Conservation (phyloP, 805 yeast genomes). For the Nakazawaea ambrosiae region DNA sequence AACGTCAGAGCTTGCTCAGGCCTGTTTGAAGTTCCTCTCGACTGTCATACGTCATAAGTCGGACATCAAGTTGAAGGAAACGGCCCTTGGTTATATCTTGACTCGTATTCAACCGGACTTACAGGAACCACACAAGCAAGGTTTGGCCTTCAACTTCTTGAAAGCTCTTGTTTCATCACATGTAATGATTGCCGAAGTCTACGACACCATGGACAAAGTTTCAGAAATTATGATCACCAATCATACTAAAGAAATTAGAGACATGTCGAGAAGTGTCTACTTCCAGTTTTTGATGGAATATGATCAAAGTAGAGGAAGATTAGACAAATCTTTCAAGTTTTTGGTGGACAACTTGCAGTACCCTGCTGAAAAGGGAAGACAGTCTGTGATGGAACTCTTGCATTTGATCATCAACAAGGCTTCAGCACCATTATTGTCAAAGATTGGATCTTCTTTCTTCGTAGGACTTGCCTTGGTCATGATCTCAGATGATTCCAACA, state of each 20-base stretch:
- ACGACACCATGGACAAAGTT: constrained; percentile 79
- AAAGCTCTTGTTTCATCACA: constrained; percentile 72
- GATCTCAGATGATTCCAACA: constrained; percentile 68
- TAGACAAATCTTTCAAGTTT: constrained; percentile 77
- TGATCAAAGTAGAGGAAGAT: constrained; percentile 83
- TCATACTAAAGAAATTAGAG: constrained; percentile 76
- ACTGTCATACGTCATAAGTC: constrained; percentile 63
- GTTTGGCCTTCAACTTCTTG: constrained; percentile 78
- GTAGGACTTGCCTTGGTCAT: constrained; percentile 73
- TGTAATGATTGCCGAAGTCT: constrained; percentile 77
- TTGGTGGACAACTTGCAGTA: constrained; percentile 76
- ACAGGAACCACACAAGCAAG: constrained; percentile 84
- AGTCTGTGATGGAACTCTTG: constrained; percentile 84
- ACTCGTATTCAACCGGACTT: constrained; percentile 76
- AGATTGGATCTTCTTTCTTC: constrained; percentile 69
- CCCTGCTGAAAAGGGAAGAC: constrained; percentile 80
- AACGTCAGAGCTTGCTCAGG: constrained; percentile 72
- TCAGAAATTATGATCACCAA: constrained; percentile 85
- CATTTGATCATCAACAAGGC: constrained; percentile 64
- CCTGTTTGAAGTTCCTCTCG: constrained; percentile 67
- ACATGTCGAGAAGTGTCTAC: constrained; percentile 75
- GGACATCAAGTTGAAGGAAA: constrained; percentile 57
- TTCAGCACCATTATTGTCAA: constrained; percentile 48
- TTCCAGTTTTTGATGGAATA: constrained; percentile 87
- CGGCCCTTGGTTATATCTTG: constrained; percentile 68